Evolutionary conservation across 805 yeast genomes (phyloP).

Genomic region (Sungouiozyma intestinalis): DNA sequence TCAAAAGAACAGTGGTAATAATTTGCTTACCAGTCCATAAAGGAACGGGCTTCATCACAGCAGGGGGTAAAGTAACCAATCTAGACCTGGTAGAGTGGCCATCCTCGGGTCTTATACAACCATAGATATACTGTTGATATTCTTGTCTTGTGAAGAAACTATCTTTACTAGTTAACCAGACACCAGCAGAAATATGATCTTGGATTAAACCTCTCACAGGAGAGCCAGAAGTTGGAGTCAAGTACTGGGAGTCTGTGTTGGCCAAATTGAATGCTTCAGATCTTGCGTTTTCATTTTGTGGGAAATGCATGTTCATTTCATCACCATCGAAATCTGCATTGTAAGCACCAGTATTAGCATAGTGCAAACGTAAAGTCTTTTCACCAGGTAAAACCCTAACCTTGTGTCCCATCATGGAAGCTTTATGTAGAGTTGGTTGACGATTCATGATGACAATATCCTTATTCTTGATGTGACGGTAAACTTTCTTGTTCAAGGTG

Average conservation of each 20-base stretch:
- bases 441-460: constrained; percentile 98
- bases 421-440: constrained; percentile 98
- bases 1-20: constrained; percentile 80
- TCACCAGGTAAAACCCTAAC: constrained; percentile 96
- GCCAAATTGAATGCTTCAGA: constrained; percentile 94
- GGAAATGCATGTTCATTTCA: constrained; percentile 99
- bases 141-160: constrained; percentile 80
- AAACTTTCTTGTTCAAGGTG: constrained; percentile 82
- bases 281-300: constrained; percentile 93
- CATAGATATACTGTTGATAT: constrained; percentile 89
- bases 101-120: constrained; percentile 94
- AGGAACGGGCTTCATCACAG: constrained; percentile 75
- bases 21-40: constrained; percentile 98
- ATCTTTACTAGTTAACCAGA: constrained; percentile 93
- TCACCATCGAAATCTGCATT: constrained; percentile 99
- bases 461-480: constrained; percentile 85
- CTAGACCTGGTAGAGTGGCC: constrained; percentile 74
- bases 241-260: constrained; percentile 92
- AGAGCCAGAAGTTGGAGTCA: constrained; percentile 96
- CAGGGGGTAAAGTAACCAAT: constrained; percentile 78
- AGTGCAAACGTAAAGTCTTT: constrained; percentile 90
- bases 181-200: constrained; percentile 98
- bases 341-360: constrained; percentile 98
- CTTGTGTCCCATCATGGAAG: constrained; percentile 99
- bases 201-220: constrained; percentile 98